A percentile compares a stretch with the other conserved stretches of the same genome.
phyloP scores from a whole-genome alignment of 139 green algal species.

The Ostreobium quekettii region DNA sequence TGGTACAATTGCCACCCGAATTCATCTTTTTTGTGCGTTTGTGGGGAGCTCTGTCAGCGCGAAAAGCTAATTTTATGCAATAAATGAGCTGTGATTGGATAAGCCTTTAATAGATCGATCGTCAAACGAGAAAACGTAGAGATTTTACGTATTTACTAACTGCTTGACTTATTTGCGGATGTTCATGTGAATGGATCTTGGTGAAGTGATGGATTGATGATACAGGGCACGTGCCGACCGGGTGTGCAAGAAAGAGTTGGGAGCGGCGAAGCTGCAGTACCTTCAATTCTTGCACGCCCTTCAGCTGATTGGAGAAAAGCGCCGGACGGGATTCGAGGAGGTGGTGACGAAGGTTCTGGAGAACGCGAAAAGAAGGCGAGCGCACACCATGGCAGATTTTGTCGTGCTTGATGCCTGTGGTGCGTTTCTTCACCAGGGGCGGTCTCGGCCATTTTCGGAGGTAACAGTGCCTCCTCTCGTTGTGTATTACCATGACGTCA shows the following conservation, averaged over 20 bases:
- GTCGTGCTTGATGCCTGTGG: constrained; percentile 15
- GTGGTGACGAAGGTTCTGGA: constrained; percentile 17
- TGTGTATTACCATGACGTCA: too few species aligned
- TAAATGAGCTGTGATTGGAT: too few species aligned
- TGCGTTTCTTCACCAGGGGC: too few species aligned
- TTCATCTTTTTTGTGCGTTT: too few species aligned
- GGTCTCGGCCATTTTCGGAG: too few species aligned
- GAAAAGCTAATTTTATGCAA: too few species aligned
- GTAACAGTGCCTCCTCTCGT: too few species aligned
- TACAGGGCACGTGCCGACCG: not conserved
- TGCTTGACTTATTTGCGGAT: not conserved
- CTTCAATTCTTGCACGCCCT: constrained; percentile 29
- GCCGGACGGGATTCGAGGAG: constrained; percentile 26
- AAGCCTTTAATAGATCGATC: too few species aligned
- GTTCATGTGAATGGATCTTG: constrained; percentile 13
- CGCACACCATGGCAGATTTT: constrained; percentile 23
- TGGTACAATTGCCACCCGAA: too few species aligned
- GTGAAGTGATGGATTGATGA: constrained; percentile 2
- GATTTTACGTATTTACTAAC: not conserved
- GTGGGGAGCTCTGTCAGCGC: too few species aligned
- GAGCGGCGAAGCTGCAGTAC: constrained; percentile 29
- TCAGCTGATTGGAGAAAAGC: constrained; percentile 23
- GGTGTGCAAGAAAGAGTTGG: constrained; percentile 10
- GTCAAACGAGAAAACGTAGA: too few species aligned
- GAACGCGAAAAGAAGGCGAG: not conserved